Conservation (phyloP, 2,329 filamentous ascomycete species). For the Orbilia quercus region DNA sequence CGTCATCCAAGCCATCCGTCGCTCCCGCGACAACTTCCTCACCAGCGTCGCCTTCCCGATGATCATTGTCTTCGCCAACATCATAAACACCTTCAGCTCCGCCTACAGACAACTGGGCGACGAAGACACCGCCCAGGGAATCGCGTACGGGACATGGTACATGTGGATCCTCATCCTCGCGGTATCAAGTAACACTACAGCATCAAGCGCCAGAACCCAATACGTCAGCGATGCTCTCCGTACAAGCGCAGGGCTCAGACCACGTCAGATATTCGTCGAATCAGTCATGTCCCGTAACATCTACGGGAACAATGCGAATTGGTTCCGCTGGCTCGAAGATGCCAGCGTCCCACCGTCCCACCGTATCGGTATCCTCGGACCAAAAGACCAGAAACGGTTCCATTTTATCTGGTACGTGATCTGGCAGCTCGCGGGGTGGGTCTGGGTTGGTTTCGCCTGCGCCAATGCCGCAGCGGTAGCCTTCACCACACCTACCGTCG, state of each 20-base stretch:
- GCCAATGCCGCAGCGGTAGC: constrained; percentile 57
- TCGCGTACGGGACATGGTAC: constrained; percentile 57
- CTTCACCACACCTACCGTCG: constrained; percentile 58
- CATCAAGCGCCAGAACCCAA: constrained; percentile 54
- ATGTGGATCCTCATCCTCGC: constrained; percentile 58
- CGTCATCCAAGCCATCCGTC: constrained; percentile 54
- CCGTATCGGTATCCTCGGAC: constrained; percentile 18
- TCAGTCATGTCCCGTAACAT: constrained; percentile 28
- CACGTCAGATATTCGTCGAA: constrained; percentile 16
- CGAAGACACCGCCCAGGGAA: constrained; percentile 57
- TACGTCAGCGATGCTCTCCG: constrained; percentile 56
- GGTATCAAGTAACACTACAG: constrained; percentile 57
- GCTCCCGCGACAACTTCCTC: constrained; percentile 58
- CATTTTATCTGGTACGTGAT: constrained; percentile 39
- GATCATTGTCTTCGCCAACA: constrained; percentile 57
- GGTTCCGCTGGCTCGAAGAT: constrained; percentile 28
- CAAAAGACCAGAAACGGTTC: neutral
- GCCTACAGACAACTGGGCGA: constrained; percentile 57
- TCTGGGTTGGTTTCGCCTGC: constrained; percentile 57
- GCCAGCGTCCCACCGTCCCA: constrained; percentile 1
- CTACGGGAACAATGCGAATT: constrained; percentile 29
- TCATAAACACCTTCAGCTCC: constrained; percentile 55
- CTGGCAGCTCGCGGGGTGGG: constrained; percentile 56
- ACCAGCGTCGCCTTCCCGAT: constrained; percentile 57
- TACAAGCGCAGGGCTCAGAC: constrained; percentile 27